phyloP scores from a whole-genome alignment of 208 protist genomes.

The Wallacemonas sp. region DNA sequence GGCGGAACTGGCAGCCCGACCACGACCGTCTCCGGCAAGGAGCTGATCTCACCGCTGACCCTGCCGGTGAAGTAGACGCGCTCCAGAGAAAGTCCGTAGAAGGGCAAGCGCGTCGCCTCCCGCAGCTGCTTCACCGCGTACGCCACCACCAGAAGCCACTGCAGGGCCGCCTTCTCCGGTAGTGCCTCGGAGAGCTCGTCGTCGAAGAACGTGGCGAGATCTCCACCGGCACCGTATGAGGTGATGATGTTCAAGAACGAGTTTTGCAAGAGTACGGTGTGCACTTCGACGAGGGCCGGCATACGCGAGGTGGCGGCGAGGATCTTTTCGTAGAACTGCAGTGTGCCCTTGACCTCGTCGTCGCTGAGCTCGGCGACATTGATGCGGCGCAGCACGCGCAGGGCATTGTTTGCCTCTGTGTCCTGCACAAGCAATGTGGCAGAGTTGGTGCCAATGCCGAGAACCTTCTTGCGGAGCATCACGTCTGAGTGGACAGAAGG shows the following conservation, averaged over 20 bases:
- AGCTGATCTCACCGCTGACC: constrained; percentile 19
- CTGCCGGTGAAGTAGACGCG: constrained; percentile 52
- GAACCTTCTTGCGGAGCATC: constrained; percentile 86
- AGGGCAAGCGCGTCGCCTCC: constrained; percentile 25
- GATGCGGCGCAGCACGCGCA: constrained; percentile 73
- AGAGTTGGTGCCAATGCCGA: constrained; percentile 65
- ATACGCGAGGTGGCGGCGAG: constrained; percentile 19
- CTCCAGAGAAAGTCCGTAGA: constrained; percentile 60
- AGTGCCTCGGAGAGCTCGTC: constrained; percentile 41
- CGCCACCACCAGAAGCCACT: constrained; percentile 61
- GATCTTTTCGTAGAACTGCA: constrained; percentile 50
- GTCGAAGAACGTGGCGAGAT: constrained; percentile 60
- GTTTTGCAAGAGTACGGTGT: constrained; percentile 59
- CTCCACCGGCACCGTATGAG: constrained; percentile 52
- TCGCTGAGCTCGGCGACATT: constrained; percentile 54
- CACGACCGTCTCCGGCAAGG: constrained; percentile 24
- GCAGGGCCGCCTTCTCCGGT: constrained; percentile 41
- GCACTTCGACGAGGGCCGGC: constrained; percentile 51
- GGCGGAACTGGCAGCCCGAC: constrained; percentile 68
- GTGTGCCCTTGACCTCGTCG: constrained; percentile 30
- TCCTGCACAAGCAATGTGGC: constrained; percentile 84
- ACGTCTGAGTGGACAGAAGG: neutral
- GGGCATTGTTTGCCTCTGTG: constrained; percentile 44
- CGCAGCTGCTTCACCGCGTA: constrained; percentile 54
- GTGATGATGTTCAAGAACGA: constrained; percentile 74